These are phyloP conservation scores for Solanum clarkiae DNA, from an alignment of 257 asterid species.

Conservation along the genomic window DNA sequence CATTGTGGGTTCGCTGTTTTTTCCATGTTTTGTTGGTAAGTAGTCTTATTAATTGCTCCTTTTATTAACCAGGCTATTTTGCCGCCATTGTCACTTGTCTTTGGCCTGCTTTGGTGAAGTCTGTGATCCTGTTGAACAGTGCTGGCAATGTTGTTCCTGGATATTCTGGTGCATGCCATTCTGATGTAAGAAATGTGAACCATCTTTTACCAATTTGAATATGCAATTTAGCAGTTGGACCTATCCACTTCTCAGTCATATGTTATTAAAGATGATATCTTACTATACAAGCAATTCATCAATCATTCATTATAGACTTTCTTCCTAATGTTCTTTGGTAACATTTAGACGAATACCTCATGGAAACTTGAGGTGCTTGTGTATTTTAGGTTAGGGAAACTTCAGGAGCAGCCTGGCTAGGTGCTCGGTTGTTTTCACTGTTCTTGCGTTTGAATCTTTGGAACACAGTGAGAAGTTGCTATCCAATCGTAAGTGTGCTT, in stretches of 20 bases:
- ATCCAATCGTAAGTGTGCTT: slow-evolving; percentile 61
- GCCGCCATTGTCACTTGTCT: slow-evolving; percentile 64
- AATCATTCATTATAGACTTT: neutral
- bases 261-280: neutral
- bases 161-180: slow-evolving; percentile 27
- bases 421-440: slow-evolving; percentile 58
- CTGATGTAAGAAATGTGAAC: slow-evolving; percentile 38
- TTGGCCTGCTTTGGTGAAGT: slow-evolving; percentile 70
- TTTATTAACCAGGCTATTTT: slow-evolving; percentile 52
- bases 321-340: neutral
- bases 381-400: slow-evolving; percentile 52
- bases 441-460: slow-evolving; percentile 58
- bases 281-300: neutral
- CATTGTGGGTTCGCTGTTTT: neutral
- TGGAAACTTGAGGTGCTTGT: neutral
- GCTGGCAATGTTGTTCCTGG: slow-evolving; percentile 66
- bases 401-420: slow-evolving; percentile 69
- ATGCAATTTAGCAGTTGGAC: neutral
- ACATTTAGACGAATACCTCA: neutral
- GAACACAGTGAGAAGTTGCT: slow-evolving; percentile 48
- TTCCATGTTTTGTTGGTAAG: neutral
- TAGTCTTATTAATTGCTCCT: neutral
- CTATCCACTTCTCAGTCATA: neutral
- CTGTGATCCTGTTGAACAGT: slow-evolving; percentile 64
- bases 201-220: neutral